Base-by-base conservation (phyloP, 2,329 filamentous ascomycete genomes). In the Fusarium sp. region DNA sequence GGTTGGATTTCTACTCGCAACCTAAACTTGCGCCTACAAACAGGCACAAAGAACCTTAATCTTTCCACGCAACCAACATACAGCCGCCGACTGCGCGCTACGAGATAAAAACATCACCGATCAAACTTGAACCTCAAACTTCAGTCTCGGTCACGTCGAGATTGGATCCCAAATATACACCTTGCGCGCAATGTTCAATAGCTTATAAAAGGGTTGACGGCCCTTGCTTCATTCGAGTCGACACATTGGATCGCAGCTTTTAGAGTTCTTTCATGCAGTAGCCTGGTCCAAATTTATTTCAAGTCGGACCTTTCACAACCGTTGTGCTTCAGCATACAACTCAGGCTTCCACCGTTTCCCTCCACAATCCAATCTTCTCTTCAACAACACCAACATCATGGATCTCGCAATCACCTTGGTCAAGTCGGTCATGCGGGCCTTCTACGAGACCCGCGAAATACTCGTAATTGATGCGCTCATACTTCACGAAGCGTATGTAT, bases 381-480 rank as follows among this genome's bases (percentile, higher is more conserved):
- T 12, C 34, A 37, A 37, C 34, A 37, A 37, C 34, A 37, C 6
- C 18, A 37, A 37, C 18, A 70, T 48, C 55, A 85, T 87, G 84
- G 85, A 87, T 78, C 79, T 87, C 65, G 85, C 86, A n/a, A 84
- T 94, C 79, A 91, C 91, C 42, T 90, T 98, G 71, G 90, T 98
- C 76, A 93, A 94, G 80, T 96, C 91, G 57, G 92, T 94, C 41
- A 91, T 90, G 76, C 92, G 94, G 78, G 91, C 93, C 60, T 97
- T 97, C 83, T 97, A 96, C 81, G 88, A 92, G 70, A 94, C 92
- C 37, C 92, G 94, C 76, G 91, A 96, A 76, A 91, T 96, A 67
- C 86, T 97, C 48, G 90, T 97, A 48, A 86, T 97, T 57, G 94
- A 97, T 84, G 93, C 94, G 69, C 87, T 97, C 71, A 91, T 95